These are phyloP conservation scores for Saturnispora bothae DNA, from an alignment of 805 yeast species.

Conservation along the genomic window DNA sequence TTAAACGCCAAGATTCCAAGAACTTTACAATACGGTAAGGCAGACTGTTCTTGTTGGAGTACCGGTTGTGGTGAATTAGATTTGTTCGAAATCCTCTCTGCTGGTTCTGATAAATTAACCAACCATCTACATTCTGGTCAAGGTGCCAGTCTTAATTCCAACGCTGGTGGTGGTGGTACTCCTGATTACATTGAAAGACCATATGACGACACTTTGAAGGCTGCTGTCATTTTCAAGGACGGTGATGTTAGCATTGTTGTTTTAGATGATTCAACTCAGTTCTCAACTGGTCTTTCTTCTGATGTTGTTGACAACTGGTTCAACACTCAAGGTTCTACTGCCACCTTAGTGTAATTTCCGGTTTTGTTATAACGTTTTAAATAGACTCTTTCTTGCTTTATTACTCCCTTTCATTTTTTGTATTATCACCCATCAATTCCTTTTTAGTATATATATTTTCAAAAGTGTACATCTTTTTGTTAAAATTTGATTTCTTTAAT, in stretches of 20 bases:
- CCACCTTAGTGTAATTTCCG: slow-evolving; percentile 13
- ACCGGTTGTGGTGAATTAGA: slow-evolving; percentile 98
- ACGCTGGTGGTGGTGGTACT: slow-evolving; percentile 69
- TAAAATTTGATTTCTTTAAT: not conserved
- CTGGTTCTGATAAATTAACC: slow-evolving; percentile 68
- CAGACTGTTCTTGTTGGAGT: slow-evolving; percentile 88
- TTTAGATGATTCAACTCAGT: slow-evolving; percentile 43
- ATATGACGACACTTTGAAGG: slow-evolving; percentile 62
- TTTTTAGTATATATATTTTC: not conserved
- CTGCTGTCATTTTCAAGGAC: slow-evolving; percentile 74
- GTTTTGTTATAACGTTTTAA: too few species aligned
- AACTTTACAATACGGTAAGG: slow-evolving; percentile 83
- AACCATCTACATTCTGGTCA: slow-evolving; percentile 80
- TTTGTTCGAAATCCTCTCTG: slow-evolving; percentile 74
- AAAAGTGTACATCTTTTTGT: too few species aligned
- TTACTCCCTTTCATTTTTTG: not conserved
- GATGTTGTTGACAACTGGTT: slow-evolving; percentile 55
- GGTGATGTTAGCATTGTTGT: slow-evolving; percentile 46
- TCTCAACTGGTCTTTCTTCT: slow-evolving; percentile 42
- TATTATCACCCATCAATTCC: not conserved
- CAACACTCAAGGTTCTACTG: slow-evolving; percentile 39
- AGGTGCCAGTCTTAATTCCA: slow-evolving; percentile 42
- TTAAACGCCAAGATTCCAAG: slow-evolving; percentile 74
- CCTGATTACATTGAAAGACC: slow-evolving; percentile 87
- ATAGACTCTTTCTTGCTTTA: not conserved